These are phyloP conservation scores for Cyathus striatus DNA, from an alignment of 768 basidiomycete genomes.

Conservation along the genomic window DNA sequence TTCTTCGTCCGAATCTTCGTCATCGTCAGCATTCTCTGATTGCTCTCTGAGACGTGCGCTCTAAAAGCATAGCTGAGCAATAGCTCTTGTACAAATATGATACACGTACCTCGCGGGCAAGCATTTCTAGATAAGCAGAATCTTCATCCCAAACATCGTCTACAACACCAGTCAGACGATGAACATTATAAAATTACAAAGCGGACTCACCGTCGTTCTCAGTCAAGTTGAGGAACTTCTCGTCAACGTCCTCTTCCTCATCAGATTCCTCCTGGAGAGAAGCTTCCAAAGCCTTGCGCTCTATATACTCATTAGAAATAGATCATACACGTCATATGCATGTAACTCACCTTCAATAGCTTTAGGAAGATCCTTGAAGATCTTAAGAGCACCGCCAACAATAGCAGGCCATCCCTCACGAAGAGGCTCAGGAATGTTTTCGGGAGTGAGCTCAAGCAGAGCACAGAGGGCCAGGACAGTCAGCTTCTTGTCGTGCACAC, in stretches of 20 bases:
- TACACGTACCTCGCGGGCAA: constrained; percentile 66
- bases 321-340: background rate
- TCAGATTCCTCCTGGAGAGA: constrained; percentile 23
- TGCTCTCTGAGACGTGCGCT: constrained; percentile 69
- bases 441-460: constrained; percentile 65
- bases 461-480: constrained; percentile 72
- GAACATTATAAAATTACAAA: background rate
- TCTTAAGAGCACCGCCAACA: constrained; percentile 60
- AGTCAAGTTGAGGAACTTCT: constrained; percentile 48
- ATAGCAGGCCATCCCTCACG: constrained; percentile 74
- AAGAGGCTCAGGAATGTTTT: constrained; percentile 50
- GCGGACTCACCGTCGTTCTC: constrained; percentile 48
- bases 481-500: constrained; percentile 90
- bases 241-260: constrained; percentile 32
- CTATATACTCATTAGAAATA: constrained; percentile 21
- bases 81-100: background rate
- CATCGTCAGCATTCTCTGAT: constrained; percentile 37
- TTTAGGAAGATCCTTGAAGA: constrained; percentile 75
- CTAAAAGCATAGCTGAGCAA: constrained; percentile 24
- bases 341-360: constrained; percentile 57
- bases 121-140: constrained; percentile 81
- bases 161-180: constrained; percentile 17
- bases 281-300: constrained; percentile 55
- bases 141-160: constrained; percentile 92
- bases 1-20: constrained; percentile 47